Base-by-base conservation (phyloP, 75 land plant species). In the Selaginella moellendorffii region DNA sequence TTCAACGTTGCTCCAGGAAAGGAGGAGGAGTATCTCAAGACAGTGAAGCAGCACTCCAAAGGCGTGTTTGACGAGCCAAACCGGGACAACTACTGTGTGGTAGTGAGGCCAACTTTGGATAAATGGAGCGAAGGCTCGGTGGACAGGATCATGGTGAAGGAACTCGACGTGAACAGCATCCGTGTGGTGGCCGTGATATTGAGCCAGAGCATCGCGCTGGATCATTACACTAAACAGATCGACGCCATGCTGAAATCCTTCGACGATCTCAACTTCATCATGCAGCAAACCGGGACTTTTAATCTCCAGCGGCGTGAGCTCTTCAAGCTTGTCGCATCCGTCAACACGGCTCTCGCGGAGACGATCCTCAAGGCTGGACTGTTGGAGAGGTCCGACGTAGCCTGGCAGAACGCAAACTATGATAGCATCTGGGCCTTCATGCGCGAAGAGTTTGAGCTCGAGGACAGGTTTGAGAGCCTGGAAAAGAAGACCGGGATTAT, bases 341-440 rank as follows among this genome's bases (percentile, higher is more conserved):
- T 56, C 5, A 56, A 56, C n/a, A 56, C 59, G 5, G 59, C 59
- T 21, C 21, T 56, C n/a, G 59, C 23, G 8, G 24, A 21, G 24
- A 8, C 24, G 9, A 56, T 56, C n/a, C 59, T 56, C 24, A 19
- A 25, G 25, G 24, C n/a, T 8, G 59, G 59, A 8, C n/a, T 56
- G 59, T 24, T 56, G 19, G 59, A 56, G 24, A 56, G 59, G 59
- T 56, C 59, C 8, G 59, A 56, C n/a, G 59, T 24, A 8, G 59
- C 59, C 2, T 56, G 59, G 59, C 59, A 56, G 21, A 56, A 56
- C n/a, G 59, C 59, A 36, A 56, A 56, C 59, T 56, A 56, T 19
- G 59, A 56, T 19, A 19, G 24, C 8, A 56, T 56, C 5, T 56
- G 59, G 59, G 59, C 21, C 5, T 56, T 21, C 59, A 56, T 56